Base-by-base conservation (phyloP, 1,284 basidiomycete species). In the Waitea zeae region DNA sequence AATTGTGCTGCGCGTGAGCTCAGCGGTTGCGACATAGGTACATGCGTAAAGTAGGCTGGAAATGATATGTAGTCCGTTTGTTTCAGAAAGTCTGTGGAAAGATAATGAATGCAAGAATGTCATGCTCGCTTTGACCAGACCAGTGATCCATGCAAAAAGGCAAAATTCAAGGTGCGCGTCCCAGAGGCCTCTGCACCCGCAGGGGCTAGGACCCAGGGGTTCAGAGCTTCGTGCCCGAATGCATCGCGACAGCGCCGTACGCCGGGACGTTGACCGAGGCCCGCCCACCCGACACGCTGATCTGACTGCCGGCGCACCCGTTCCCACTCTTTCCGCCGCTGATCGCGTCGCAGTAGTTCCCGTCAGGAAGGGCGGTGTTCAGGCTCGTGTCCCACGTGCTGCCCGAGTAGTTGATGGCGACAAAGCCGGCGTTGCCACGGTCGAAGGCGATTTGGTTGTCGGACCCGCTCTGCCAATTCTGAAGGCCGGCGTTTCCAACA, bases 371-470 rank as follows among this genome's bases (percentile, higher is more conserved):
- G 7, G 24, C 24, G 24, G 24, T 7, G n/a, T 26, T 7, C 24
- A n/a, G n/a, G n/a, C 24, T 66, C 1, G 57, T 34, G 3, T 43
- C 61, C 75, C 75, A 80, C 0, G 52, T 41, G 2, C 57, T 54
- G 41, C 70, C 66, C 1, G 49, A 61, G 41, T 75, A 75, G 48
- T 78, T 78, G 45, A 78, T 78, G 1, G 63, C 73, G 2, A 76
- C 62, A 42, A 68, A 77, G 1, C 72, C 74, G n/a, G 17, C 45
- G 53, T 12, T 38, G 65, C 72, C 71, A 42, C 74, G 54, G 7
- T 67, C 67, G 43, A 75, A 78, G 1, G 72, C 73, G 41, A 78
- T 71, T 44, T 62, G 71, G 34, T 68, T 52, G 2, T 60, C 53
- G 41, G 61, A 57, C 3, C 67, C 65, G 3, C 70, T 61, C 5